Percentiles rank a stretch among this genome's conserved stretches.
Conservation (phyloP, 495 filamentous ascomycete genomes). For the Polyplosphaeria fusca region DNA sequence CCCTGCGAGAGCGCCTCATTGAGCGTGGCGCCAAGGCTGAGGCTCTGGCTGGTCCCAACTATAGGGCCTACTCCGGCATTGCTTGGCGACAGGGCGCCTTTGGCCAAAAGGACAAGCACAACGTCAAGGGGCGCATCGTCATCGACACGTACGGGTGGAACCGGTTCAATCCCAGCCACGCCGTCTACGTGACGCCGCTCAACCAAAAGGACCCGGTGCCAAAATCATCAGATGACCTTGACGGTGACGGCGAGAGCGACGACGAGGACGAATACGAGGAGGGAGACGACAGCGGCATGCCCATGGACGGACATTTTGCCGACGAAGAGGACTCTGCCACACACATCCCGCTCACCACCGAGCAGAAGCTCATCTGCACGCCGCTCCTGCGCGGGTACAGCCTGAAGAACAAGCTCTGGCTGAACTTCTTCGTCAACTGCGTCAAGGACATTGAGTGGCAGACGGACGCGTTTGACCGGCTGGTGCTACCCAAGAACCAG, state of each 20-base stretch:
- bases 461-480: constrained; percentile 45
- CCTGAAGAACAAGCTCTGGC: constrained; percentile 49
- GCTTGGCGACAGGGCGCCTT: constrained; percentile 38
- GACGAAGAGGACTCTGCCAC: constrained; percentile 39
- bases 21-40: constrained; percentile 42
- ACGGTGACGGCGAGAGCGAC: constrained; percentile 28
- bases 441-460: constrained; percentile 46
- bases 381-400: constrained; percentile 46
- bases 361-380: constrained; percentile 42
- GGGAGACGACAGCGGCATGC: constrained; percentile 41
- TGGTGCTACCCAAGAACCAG: constrained; percentile 45
- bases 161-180: constrained; percentile 41
- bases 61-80: constrained; percentile 58
- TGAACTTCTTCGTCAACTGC: constrained; percentile 43
- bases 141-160: constrained; percentile 51
- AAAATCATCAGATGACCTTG: constrained; percentile 1
- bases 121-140: constrained; percentile 55
- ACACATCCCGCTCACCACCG: constrained; percentile 34
- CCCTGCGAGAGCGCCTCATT: constrained; percentile 39
- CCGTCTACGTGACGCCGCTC: constrained; percentile 34
- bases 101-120: constrained; percentile 44
- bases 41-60: constrained; percentile 57
- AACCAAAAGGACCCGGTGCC: constrained; percentile 32
- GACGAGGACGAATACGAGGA: constrained; percentile 31
- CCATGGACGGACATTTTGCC: constrained; percentile 40